phyloP scores from a whole-genome alignment of 805 yeast genomes.

The Alloascoidea africana region DNA sequence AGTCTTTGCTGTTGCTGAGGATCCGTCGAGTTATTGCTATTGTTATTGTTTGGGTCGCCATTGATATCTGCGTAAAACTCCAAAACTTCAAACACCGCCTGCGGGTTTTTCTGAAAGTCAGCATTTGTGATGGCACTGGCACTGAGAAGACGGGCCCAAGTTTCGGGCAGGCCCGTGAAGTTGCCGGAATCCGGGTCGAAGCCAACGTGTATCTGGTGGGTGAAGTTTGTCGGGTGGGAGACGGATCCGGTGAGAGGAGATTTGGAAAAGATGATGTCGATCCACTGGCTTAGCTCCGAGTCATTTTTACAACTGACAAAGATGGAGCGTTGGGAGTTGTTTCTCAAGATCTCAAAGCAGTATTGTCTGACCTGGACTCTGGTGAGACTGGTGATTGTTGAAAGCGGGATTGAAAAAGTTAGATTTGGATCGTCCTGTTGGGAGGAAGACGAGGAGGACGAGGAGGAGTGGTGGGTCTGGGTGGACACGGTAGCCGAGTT shows the following conservation, averaged over 20 bases:
- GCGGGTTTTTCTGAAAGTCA: conserved; percentile 86
- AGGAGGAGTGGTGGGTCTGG: too few species aligned
- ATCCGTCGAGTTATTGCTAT: conserved; percentile 8
- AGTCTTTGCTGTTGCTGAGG: conserved; percentile 9
- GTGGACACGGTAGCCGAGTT: not conserved
- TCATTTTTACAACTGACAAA: conserved; percentile 65
- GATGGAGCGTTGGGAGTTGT: conserved; percentile 35
- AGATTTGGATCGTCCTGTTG: conserved; percentile 3
- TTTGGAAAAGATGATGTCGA: conserved; percentile 71
- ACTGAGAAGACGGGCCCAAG: conserved; percentile 74
- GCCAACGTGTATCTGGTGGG: conserved; percentile 93
- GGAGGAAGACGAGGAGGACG: too few species aligned
- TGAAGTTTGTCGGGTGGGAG: conserved; percentile 86
- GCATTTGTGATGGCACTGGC: conserved; percentile 79
- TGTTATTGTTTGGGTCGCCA: conserved; percentile 7
- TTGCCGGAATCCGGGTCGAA: conserved; percentile 73
- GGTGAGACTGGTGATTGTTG: conserved; percentile 46
- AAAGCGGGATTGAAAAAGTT: conserved; percentile 37
- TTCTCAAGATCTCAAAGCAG: conserved; percentile 58
- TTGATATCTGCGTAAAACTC: conserved; percentile 39
- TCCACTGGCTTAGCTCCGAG: conserved; percentile 76
- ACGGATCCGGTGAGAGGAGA: conserved; percentile 49
- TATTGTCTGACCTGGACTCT: conserved; percentile 60
- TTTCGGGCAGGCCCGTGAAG: conserved; percentile 83
- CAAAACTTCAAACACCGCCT: conserved; percentile 84